Conservation (phyloP, 1,284 basidiomycete genomes). For the Fomes fomentarius region DNA sequence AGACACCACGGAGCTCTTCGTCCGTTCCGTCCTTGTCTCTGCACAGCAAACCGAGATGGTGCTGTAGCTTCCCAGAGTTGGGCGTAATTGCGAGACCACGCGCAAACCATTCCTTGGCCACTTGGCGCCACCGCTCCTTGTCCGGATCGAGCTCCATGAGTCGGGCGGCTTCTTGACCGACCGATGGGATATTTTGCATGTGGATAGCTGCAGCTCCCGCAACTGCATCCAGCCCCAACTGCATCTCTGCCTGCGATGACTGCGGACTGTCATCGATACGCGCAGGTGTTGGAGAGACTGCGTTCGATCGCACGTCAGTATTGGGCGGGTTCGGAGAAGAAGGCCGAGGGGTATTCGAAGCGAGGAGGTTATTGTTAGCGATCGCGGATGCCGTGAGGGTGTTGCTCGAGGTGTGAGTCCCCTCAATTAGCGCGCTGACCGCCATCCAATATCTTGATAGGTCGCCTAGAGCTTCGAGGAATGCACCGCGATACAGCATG, state of each 20-base stretch:
- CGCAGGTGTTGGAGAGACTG: conserved; percentile 38
- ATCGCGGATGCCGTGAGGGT: conserved; percentile 47
- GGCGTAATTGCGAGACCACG: conserved; percentile 88
- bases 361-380: conserved; percentile 28
- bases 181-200: conserved; percentile 55
- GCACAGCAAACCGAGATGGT: conserved; percentile 90
- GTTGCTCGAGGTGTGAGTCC: conserved; percentile 40
- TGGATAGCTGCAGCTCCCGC: conserved; percentile 12
- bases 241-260: conserved; percentile 27
- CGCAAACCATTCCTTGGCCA: conserved; percentile 94
- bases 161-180: conserved; percentile 87
- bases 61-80: conserved; percentile 90
- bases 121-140: conserved; percentile 89
- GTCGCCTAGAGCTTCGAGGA: conserved; percentile 97
- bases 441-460: conserved; percentile 95
- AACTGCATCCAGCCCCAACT: conserved; percentile 18
- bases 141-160: conserved; percentile 89
- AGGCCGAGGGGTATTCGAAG: conserved; percentile 24
- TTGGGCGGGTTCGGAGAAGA: conserved; percentile 37
- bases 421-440: conserved; percentile 74
- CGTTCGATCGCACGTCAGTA: conserved; percentile 19
- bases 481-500: conserved; percentile 73
- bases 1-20: conserved; percentile 86
- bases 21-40: conserved; percentile 84
- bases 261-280: conserved; percentile 65